phyloP scores from a whole-genome alignment of 2,329 filamentous ascomycete genomes.

The Paecilomyces variotii region DNA sequence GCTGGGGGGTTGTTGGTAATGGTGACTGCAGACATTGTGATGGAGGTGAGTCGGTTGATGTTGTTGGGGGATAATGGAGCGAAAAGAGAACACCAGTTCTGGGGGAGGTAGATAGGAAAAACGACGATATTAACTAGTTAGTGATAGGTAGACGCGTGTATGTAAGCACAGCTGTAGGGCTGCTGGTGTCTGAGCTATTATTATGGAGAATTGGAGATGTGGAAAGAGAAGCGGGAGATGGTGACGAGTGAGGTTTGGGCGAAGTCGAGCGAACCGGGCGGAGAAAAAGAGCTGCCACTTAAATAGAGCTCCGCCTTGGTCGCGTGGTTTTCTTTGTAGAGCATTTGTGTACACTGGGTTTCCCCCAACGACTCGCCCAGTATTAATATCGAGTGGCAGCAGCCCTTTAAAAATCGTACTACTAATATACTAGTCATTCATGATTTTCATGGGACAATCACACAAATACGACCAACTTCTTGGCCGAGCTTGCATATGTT shows the following conservation, averaged over 20 bases:
- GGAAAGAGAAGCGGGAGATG: constrained; percentile 1
- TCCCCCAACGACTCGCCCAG: neutral
- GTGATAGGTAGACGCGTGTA: constrained; percentile 2
- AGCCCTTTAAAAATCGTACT: neutral
- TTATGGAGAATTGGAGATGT: constrained; percentile 7
- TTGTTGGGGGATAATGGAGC: neutral
- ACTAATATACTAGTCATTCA: too few species aligned
- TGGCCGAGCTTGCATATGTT: too few species aligned
- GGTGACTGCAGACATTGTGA: constrained; percentile 53
- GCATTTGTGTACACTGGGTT: neutral
- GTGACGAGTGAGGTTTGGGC: constrained; percentile 1
- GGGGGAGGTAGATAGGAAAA: constrained; percentile 8
- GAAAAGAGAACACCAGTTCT: neutral
- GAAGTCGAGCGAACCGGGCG: constrained; percentile 2
- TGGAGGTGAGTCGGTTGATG: constrained; percentile 5
- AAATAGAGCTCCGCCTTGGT: neutral
- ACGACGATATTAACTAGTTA: neutral
- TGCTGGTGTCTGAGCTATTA: constrained; percentile 1
- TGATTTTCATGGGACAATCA: too few species aligned
- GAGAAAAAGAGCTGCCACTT: neutral
- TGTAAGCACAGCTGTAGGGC: constrained; percentile 4
- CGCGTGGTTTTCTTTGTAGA: neutral
- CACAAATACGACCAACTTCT: too few species aligned
- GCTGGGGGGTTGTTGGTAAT: constrained; percentile 56
- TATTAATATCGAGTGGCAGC: too few species aligned